Percentiles rank a stretch among this genome's conserved stretches.
These are phyloP conservation scores for Trypanosomatidae sp. DNA, from an alignment of 208 protist species.

Conservation along the genomic window DNA sequence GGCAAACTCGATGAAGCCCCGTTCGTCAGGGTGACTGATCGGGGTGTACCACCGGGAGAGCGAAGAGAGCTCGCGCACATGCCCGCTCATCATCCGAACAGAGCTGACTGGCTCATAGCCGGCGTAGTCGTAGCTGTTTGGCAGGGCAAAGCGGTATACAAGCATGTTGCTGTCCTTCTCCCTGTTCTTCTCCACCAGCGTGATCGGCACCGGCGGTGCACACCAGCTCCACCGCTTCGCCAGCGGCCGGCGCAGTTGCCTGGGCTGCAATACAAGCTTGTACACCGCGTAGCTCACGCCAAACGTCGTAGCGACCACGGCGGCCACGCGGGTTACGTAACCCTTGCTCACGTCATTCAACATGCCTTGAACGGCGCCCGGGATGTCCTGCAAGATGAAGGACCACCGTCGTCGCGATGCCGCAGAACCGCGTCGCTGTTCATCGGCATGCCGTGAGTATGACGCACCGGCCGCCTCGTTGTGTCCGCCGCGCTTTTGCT, in stretches of 20 bases:
- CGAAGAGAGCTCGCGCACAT: conserved; percentile 47
- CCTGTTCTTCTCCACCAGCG: conserved; percentile 63
- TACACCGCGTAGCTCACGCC: conserved; percentile 48
- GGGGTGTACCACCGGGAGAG: conserved; percentile 85
- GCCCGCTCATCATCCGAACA: conserved; percentile 59
- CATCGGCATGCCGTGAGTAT: not conserved
- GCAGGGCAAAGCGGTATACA: conserved; percentile 75
- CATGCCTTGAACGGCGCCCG: conserved; percentile 17
- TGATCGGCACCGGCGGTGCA: conserved; percentile 63
- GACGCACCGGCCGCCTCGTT: conserved; percentile 2
- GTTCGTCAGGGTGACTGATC: conserved; percentile 76
- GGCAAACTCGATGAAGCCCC: conserved; percentile 84
- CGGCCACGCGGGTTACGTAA: conserved; percentile 53
- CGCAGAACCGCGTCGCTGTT: not conserved
- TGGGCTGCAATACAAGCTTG: conserved; percentile 35
- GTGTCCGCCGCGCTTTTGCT: conserved; percentile 16
- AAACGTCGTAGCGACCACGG: conserved; percentile 14
- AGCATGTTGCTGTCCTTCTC: conserved; percentile 63
- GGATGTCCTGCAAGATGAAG: conserved; percentile 74
- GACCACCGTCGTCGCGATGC: conserved; percentile 54
- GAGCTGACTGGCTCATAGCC: conserved; percentile 87
- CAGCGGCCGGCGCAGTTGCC: conserved; percentile 62
- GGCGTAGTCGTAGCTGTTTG: conserved; percentile 84
- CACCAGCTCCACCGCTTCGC: conserved; percentile 69
- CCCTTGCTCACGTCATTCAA: conserved; percentile 81